phyloP scores from a whole-genome alignment of 78 protist genomes.

The Chrysochromulina parva region DNA sequence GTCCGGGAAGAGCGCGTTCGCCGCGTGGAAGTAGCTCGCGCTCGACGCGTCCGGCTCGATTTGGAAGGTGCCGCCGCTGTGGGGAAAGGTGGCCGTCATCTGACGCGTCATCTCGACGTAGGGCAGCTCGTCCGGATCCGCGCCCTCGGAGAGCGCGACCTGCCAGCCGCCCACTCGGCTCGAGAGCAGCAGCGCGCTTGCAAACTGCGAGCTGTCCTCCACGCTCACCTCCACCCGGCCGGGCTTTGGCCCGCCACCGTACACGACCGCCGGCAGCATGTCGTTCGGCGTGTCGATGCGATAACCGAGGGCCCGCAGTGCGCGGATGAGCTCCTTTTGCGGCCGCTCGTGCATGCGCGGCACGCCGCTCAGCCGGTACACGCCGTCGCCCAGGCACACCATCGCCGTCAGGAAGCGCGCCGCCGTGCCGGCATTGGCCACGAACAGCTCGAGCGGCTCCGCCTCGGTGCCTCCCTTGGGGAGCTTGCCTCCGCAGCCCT shows the following conservation, averaged over 20 bases:
- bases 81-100: too few relatives aligned
- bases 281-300: neutral
- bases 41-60: neutral
- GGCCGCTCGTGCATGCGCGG: neutral
- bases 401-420: neutral
- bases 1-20: neutral
- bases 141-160: neutral
- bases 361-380: neutral
- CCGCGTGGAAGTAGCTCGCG: conserved; percentile 9
- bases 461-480: neutral
- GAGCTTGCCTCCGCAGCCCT: neutral
- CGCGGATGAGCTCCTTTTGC: neutral
- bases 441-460: neutral
- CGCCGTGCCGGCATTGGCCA: neutral
- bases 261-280: neutral
- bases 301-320: neutral
- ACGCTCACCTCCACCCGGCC: neutral
- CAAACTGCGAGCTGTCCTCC: neutral
- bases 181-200: neutral
- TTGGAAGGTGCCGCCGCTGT: neutral
- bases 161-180: neutral
- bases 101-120: neutral
- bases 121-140: neutral
- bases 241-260: neutral
- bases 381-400: neutral